Base-by-base conservation (phyloP, 306 rosid species). In the Quercus wislizeni region DNA sequence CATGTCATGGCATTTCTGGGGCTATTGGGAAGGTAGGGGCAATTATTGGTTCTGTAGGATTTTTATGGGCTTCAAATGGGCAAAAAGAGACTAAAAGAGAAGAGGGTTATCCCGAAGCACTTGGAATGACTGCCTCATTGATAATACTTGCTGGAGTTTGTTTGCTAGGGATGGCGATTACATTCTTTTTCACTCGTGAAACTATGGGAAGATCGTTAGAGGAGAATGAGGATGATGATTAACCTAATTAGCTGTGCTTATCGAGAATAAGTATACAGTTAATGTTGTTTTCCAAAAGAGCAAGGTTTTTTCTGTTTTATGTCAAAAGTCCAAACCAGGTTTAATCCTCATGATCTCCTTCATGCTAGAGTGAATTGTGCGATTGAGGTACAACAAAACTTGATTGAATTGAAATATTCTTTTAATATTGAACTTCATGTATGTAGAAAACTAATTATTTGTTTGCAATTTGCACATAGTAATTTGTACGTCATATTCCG, bases 1-100 rank as follows among this genome's bases (percentile, higher is more conserved):
- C 97, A 0, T 93, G 98, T 72, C 97, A 93, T 41, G 98, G 97
- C 3, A 89, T 93, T 31, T 84, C 98, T 1, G 98, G 97, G 41
- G 98, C 98, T 0, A 55, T 35, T 0, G 97, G 98, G 0, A 93
- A 93, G 76, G 71, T 83, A 5, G 94, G 98, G 13, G 97, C 98
- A 5, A 86, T 93, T 1, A 88, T 93, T 25, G 98, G 97, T 2
- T 81, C 89, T 0, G 89, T 91, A 18, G 97, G 97, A 3, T 88
- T 91, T 81, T 67, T 85, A 4, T 87, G 82, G 87, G 91, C 89
- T n/a, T 88, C 93, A 5, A 86, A 87, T 64, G 65, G 11, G 0
- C 0, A 23, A 41, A 8, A 41, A 41, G 46, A 41, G 46, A 41
- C 11, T 38, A 0, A 38, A 7, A 0, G 27, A 21, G 84, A 73